Base-by-base conservation (phyloP, 768 basidiomycete genomes). In the Cystobasidium onofrii region DNA sequence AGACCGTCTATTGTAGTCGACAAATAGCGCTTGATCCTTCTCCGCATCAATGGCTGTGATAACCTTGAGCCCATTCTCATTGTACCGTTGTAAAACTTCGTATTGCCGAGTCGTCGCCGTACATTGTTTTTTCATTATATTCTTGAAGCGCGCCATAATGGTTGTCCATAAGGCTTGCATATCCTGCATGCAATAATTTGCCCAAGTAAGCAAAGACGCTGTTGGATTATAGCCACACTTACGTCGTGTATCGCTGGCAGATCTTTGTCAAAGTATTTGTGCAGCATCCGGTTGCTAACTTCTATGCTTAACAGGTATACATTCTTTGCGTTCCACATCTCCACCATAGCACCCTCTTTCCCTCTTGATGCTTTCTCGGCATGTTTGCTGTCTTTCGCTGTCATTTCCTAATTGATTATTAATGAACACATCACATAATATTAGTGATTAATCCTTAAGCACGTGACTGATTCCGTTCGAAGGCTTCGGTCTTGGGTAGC, bases 311-410 rank as follows among this genome's bases (percentile, higher is more conserved):
- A 34, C 15, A 71, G 55, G 39, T 71, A 71, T 29, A 39, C 54
- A 29, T 71, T 71, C 41, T 71, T 71, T 1, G 69, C 69, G 39
- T 71, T 71, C 36, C 44, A 71, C 69, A 71, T 71, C 18, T 71
- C 69, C 9, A 33, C 41, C 65, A 50, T 41, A 7, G 65, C 65
- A 17, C 27, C 41, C 23, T 64, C 63, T 18, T 64, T 41, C 33
- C 36, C 34, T 43, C 63, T 12, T 7, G 25, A 4, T 36, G 69
- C 69, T 44, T 71, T 71, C 36, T 55, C 69, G 9, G 69, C 69
- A 39, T 71, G 52, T 36, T 34, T 46, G 33, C 54, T 52, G 39
- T 39, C 54, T 34, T 61, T 55, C 6, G 33, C 44, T 54, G 29
- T 55, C 23, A 27, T 52, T 18, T 36, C 54, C 65, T 67, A 29